Evolutionary conservation across 805 yeast species (phyloP).

Genomic region (Spathaspora girioi): DNA sequence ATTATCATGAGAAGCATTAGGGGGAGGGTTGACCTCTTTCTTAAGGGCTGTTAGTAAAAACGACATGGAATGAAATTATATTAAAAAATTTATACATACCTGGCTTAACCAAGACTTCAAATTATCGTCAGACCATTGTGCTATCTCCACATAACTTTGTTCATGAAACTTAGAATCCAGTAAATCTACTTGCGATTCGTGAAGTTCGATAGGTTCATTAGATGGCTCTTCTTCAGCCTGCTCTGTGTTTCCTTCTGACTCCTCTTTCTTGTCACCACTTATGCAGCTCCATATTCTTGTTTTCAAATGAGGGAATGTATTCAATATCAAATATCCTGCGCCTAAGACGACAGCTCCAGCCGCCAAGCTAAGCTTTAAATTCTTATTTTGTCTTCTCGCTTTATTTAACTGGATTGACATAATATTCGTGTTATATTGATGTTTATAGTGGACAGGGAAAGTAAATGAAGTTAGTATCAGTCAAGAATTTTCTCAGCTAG

Average conservation of each 20-base stretch:
- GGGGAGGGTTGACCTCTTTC: slow-evolving; percentile 47
- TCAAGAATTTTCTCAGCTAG: too few relatives aligned
- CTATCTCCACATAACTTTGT: slow-evolving; percentile 24
- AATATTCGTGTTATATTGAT: not conserved
- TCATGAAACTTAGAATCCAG: not conserved
- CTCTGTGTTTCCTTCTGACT: slow-evolving; percentile 11
- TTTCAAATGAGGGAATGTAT: slow-evolving; percentile 49
- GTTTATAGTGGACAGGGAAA: not conserved
- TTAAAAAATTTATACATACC: slow-evolving; percentile 26
- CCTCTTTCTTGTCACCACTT: slow-evolving; percentile 13
- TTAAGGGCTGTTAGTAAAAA: slow-evolving; percentile 17
- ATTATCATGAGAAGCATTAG: slow-evolving; percentile 42
- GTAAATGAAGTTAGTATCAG: not conserved
- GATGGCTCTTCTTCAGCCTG: slow-evolving; percentile 5
- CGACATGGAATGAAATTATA: not conserved
- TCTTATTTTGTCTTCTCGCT: not conserved
- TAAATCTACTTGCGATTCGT: slow-evolving; percentile 6
- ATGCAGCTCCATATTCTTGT: slow-evolving; percentile 20
- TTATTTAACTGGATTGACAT: slow-evolving; percentile 1
- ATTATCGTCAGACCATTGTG: slow-evolving; percentile 33
- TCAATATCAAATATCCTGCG: slow-evolving; percentile 37
- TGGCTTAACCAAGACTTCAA: slow-evolving; percentile 33
- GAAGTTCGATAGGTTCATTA: slow-evolving; percentile 21
- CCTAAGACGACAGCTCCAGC: slow-evolving; percentile 43
- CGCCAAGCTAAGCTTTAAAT: slow-evolving; percentile 2